Conservation (phyloP, 805 yeast species). For the Jamesozyma hellenica region DNA sequence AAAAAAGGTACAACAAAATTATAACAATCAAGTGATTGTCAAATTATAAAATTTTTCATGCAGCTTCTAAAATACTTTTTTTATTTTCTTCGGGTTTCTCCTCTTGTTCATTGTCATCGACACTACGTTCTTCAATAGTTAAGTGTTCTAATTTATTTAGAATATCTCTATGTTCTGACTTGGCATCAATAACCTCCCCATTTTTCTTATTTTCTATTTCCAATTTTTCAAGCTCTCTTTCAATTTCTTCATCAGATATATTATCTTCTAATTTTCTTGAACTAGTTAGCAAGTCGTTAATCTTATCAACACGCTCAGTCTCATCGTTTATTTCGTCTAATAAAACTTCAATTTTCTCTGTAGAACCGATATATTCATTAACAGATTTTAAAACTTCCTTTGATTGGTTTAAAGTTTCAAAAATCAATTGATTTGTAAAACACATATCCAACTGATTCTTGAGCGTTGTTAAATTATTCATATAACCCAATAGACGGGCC, state of each 20-base stretch:
- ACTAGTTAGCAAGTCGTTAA: slow-evolving; percentile 23
- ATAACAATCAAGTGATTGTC: neutral
- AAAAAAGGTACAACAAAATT: too few relatives aligned
- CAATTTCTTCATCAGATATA: slow-evolving; percentile 30
- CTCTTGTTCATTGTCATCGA: neutral
- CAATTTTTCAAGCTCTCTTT: slow-evolving; percentile 15
- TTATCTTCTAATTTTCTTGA: slow-evolving; percentile 24
- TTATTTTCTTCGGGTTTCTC: neutral
- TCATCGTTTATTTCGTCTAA: slow-evolving; percentile 35
- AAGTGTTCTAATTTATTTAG: slow-evolving; percentile 18
- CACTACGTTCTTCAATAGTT: slow-evolving; percentile 10
- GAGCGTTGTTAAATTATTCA: slow-evolving; percentile 32
- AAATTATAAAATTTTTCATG: neutral
- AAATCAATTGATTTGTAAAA: slow-evolving; percentile 31
- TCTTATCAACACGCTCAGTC: slow-evolving; percentile 30
- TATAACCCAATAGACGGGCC: slow-evolving; percentile 24
- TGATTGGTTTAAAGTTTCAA: slow-evolving; percentile 32
- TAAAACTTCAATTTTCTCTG: slow-evolving; percentile 34
- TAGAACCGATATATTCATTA: slow-evolving; percentile 35
- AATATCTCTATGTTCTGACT: slow-evolving; percentile 8
- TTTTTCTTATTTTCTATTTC: slow-evolving; percentile 2
- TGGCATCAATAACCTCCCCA: neutral
- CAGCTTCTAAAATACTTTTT: slow-evolving; percentile 1
- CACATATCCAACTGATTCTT: slow-evolving; percentile 36
- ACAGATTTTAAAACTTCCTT: slow-evolving; percentile 30